Conservation (phyloP, 2,329 filamentous ascomycete species). For the Hypoxylon sp. region DNA sequence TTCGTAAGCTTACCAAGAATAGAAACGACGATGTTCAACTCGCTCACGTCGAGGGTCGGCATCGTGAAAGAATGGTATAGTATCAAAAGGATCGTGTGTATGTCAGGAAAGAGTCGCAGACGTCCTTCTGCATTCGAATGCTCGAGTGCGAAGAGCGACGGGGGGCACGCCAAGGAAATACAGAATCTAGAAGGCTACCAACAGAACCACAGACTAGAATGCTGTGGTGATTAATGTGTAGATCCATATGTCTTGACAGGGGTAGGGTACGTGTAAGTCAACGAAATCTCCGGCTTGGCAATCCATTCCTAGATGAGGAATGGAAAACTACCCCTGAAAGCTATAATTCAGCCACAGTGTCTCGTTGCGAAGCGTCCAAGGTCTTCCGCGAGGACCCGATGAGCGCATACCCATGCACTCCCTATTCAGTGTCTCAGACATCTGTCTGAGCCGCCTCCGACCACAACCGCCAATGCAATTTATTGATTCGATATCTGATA, state of each 20-base stretch:
- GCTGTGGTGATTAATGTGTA: slow-evolving; percentile 26
- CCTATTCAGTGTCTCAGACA: slow-evolving; percentile 27
- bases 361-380: slow-evolving; percentile 19
- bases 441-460: slow-evolving; percentile 21
- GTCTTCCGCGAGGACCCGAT: slow-evolving; percentile 27
- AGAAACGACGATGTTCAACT: slow-evolving; percentile 61
- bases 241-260: slow-evolving; percentile 24
- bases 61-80: slow-evolving; percentile 43
- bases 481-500: not conserved
- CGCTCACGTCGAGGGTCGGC: slow-evolving; percentile 58
- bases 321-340: slow-evolving; percentile 17
- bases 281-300: slow-evolving; percentile 39
- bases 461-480: slow-evolving; percentile 5
- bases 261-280: slow-evolving; percentile 39
- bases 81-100: not conserved
- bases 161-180: slow-evolving; percentile 36
- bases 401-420: slow-evolving; percentile 16
- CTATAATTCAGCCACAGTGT: slow-evolving; percentile 23
- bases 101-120: slow-evolving; percentile 8
- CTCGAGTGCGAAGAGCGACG: slow-evolving; percentile 1
- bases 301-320: slow-evolving; percentile 34
- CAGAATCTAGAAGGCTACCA: slow-evolving; percentile 10
- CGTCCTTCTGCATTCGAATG: slow-evolving; percentile 1
- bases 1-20: slow-evolving; percentile 52
- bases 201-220: slow-evolving; percentile 13